phyloP scores from a whole-genome alignment of 257 asterid genomes.

The Solanum lycopersicoides region DNA sequence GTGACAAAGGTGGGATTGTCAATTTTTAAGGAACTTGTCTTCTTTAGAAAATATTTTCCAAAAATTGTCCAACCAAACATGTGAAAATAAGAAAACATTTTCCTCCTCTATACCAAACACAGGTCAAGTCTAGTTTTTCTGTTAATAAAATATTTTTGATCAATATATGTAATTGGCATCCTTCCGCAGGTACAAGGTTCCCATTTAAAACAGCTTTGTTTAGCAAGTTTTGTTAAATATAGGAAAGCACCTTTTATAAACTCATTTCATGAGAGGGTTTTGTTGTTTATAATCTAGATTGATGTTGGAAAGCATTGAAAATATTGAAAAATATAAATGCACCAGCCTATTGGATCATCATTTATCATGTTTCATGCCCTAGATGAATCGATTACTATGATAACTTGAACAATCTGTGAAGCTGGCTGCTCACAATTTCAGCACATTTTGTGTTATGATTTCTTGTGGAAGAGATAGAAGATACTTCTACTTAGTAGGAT shows the following conservation, averaged over 20 bases:
- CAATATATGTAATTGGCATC: background rate
- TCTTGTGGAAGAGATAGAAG: background rate
- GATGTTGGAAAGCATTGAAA: background rate
- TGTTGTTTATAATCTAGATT: background rate
- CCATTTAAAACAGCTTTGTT: background rate
- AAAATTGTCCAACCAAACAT: background rate
- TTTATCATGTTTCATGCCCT: background rate
- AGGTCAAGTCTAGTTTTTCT: background rate
- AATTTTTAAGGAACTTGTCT: background rate
- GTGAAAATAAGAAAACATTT: background rate
- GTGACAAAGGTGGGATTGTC: background rate
- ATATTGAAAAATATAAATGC: background rate
- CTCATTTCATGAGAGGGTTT: background rate
- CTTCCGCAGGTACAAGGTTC: background rate
- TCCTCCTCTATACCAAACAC: background rate
- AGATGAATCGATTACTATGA: background rate
- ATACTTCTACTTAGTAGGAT: background rate
- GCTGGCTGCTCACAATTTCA: background rate
- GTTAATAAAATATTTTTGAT: background rate
- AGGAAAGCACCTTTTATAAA: background rate
- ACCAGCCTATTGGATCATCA: background rate
- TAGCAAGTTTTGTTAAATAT: background rate
- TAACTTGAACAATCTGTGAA: background rate
- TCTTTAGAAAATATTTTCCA: background rate
- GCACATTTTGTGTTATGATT: background rate